Base-by-base conservation (phyloP, 2,329 filamentous ascomycete species). In the Pestalotiopsis sp. region DNA sequence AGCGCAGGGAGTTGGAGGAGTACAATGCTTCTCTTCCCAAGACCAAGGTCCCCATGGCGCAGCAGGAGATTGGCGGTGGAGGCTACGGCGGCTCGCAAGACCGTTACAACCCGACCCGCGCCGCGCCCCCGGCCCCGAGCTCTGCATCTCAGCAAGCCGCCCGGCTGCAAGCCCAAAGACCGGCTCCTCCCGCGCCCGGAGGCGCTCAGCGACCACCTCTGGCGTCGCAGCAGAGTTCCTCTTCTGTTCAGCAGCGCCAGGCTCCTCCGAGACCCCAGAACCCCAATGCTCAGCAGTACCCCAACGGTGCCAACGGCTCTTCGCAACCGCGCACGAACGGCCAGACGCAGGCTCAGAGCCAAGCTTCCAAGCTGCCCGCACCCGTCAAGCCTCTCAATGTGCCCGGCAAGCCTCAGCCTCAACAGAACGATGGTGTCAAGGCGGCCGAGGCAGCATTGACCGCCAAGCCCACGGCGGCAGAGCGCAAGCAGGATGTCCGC, bases 21-120 rank as follows among this genome's bases (percentile, higher is more conserved):
- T 98, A 97, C 81, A 97, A 98, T 79, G 92, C 94, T 45, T 94
- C 93, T 27, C 83, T 98, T 69, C 95, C 94, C 39, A 92, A 97
- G 84, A 91, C 87, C 71, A 94, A 93, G 78, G 83, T 90, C 12
- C 93, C 94, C 2, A 77, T 96, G 72, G 94, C 95, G 39, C 94
- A 98, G 79, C 95, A 98, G 81, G 96, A 98, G 80, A 83, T 98
- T 73, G 94, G 93, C 68, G 91, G 91, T 39, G 92, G 89, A 71
- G 86, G 89, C 52, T 84, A 86, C 70, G 82, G 85, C 59, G 74
- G 84, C 14, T 76, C 81, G 4, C 69, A 79, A 61, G 89, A 91
- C 74, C 89, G 94, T 71, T 98, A 94, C 81, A 97, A 97, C 78
- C 94, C 95, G 4, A 91, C 90, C 66, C 89, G 95, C 76, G 92